Percentiles rank a stretch among this genome's conserved stretches.
These are phyloP conservation scores for Eremothecium sinecaudum DNA, from an alignment of 1,139 yeast species.

Conservation along the genomic window DNA sequence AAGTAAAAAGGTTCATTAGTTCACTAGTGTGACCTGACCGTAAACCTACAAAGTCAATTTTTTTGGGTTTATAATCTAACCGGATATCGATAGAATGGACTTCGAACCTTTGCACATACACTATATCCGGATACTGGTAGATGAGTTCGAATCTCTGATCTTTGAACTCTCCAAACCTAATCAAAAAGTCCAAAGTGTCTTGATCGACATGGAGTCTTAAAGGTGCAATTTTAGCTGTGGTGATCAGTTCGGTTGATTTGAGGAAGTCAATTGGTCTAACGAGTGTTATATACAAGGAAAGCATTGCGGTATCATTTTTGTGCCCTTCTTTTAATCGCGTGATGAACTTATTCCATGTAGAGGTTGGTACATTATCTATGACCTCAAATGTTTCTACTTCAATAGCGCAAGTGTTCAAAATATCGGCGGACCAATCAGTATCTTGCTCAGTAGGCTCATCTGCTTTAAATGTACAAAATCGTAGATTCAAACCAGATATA, in stretches of 20 bases:
- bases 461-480: slow-evolving; percentile 38
- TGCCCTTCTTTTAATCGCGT: slow-evolving; percentile 58
- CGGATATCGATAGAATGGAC: slow-evolving; percentile 55
- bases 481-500: slow-evolving; percentile 43
- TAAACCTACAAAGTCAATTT: slow-evolving; percentile 72
- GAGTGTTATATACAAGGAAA: slow-evolving; percentile 44
- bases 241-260: slow-evolving; percentile 60
- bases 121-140: slow-evolving; percentile 45
- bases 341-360: slow-evolving; percentile 84
- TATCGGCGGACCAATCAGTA: slow-evolving; percentile 34
- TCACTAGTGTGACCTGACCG: slow-evolving; percentile 81
- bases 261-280: slow-evolving; percentile 57
- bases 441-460: slow-evolving; percentile 36
- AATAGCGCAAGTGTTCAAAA: slow-evolving; percentile 40
- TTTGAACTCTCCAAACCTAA: slow-evolving; percentile 71
- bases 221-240: slow-evolving; percentile 56
- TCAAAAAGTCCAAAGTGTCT: slow-evolving; percentile 77
- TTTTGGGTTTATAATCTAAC: slow-evolving; percentile 88
- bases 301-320: slow-evolving; percentile 48
- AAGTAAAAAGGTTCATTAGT: slow-evolving; percentile 74
- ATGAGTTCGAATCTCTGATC: slow-evolving; percentile 59
- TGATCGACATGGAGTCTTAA: slow-evolving; percentile 81
- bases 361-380: slow-evolving; percentile 71
- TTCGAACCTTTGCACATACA: slow-evolving; percentile 61
- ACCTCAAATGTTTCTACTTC: slow-evolving; percentile 48